Conservation (phyloP, 305 asterid genomes). For the Striga hermonthica region DNA sequence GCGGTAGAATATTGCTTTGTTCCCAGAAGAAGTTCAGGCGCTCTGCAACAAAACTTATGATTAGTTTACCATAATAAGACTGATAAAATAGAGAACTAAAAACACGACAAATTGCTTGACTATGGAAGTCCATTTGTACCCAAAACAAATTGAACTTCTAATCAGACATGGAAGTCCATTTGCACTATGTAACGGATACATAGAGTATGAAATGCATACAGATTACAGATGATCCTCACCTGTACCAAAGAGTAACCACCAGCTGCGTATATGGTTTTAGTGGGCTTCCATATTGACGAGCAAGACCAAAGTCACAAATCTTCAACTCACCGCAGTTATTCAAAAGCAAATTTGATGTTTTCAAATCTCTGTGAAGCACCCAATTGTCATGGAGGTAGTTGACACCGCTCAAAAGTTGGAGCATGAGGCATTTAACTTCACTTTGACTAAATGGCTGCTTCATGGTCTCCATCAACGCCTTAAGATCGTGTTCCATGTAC, state of each 20-base stretch:
- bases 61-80: conserved; percentile 17
- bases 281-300: conserved; percentile 93
- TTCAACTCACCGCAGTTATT: conserved; percentile 83
- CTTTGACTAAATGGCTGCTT: conserved; percentile 80
- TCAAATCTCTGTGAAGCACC: conserved; percentile 87
- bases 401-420: conserved; percentile 77
- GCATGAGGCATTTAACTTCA: conserved; percentile 91
- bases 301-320: conserved; percentile 90
- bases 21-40: conserved; percentile 90
- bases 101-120: conserved; percentile 12
- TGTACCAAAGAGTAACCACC: conserved; percentile 97
- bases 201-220: conserved; percentile 1
- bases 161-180: background rate
- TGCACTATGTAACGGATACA: conserved; percentile 15
- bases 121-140: conserved; percentile 13
- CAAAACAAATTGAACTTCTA: conserved; percentile 1
- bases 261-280: conserved; percentile 81
- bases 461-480: conserved; percentile 86
- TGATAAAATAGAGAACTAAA: conserved; percentile 10
- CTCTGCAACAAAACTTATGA: conserved; percentile 47
- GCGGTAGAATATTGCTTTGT: conserved; percentile 79
- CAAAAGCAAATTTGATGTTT: conserved; percentile 78
- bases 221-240: conserved; percentile 44
- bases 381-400: conserved; percentile 87
- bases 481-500: conserved; percentile 96